Conservation (phyloP, 345 rosid genomes). For the Eucalyptus brandiana region DNA sequence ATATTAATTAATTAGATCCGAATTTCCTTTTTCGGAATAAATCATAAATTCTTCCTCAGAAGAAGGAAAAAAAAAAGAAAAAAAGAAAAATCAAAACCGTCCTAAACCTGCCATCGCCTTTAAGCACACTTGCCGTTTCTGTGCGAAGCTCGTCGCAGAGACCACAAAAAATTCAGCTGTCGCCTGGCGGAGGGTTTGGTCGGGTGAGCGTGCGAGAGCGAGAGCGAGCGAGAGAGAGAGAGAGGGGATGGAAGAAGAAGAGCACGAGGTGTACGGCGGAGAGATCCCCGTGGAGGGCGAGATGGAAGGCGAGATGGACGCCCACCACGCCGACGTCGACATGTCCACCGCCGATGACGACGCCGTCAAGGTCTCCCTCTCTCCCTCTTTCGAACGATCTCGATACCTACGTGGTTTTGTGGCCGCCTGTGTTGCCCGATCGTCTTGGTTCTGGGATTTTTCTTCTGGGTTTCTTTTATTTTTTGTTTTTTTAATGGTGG, state of each 20-base stretch:
- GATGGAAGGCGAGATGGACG: slow-evolving; percentile 71
- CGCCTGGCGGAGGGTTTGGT: not conserved
- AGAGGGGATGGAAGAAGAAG: slow-evolving; percentile 72
- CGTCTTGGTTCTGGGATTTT: not conserved
- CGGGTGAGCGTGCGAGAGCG: not conserved
- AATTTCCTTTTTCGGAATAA: not conserved
- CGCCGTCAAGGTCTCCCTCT: slow-evolving; percentile 50
- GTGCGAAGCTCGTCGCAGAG: not conserved
- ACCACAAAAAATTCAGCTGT: not conserved
- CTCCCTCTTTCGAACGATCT: not conserved
- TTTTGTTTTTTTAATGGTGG: not conserved
- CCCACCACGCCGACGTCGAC: slow-evolving; percentile 50
- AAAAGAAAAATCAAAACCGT: not conserved
- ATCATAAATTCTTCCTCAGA: not conserved
- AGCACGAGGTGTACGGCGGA: slow-evolving; percentile 95
- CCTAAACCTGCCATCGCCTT: not conserved
- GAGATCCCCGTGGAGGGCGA: slow-evolving; percentile 84
- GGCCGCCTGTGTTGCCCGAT: not conserved
- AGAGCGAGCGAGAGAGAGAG: not conserved
- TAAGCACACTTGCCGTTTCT: not conserved
- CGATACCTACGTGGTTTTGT: not conserved
- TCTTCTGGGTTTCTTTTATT: not conserved
- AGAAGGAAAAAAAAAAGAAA: too few species aligned
- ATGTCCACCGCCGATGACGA: slow-evolving; percentile 76
- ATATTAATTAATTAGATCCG: not conserved